These are phyloP conservation scores for Fusarium oligoseptatum DNA, from an alignment of 2,329 filamentous ascomycete species.

Conservation along the genomic window DNA sequence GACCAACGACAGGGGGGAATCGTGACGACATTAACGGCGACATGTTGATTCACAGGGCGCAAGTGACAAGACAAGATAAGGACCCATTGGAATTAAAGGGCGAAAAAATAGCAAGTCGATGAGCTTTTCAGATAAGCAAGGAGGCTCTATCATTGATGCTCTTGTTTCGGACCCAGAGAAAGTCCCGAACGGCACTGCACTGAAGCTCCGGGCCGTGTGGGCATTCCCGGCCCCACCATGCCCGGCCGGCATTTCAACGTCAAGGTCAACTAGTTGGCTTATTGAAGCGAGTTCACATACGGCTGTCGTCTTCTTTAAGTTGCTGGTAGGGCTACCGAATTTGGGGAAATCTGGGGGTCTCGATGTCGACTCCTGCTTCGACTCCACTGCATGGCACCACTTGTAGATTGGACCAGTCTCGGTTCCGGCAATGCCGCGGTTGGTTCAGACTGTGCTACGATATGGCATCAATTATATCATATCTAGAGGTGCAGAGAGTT, in stretches of 20 bases:
- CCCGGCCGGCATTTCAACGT: neutral
- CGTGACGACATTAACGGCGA: neutral
- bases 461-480: neutral
- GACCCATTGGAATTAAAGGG: neutral
- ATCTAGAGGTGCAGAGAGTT: neutral
- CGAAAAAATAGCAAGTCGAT: neutral
- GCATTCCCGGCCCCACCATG: neutral
- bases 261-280: neutral
- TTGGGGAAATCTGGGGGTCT: conserved; percentile 10
- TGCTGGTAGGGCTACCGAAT: neutral
- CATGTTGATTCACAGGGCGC: neutral
- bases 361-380: neutral
- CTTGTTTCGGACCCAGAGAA: neutral
- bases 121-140: neutral
- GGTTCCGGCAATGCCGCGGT: neutral
- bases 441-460: neutral
- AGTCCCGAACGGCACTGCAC: neutral
- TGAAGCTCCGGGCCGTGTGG: neutral
- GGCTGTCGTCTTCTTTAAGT: neutral
- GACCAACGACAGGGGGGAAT: neutral
- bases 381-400: conserved; percentile 9
- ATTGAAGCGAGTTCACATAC: neutral
- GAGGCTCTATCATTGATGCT: neutral
- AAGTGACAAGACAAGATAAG: neutral
- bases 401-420: neutral